Evolutionary conservation across 192 early-diverging fungal genomes (phyloP).

Genomic region (Funneliformis mosseae): DNA sequence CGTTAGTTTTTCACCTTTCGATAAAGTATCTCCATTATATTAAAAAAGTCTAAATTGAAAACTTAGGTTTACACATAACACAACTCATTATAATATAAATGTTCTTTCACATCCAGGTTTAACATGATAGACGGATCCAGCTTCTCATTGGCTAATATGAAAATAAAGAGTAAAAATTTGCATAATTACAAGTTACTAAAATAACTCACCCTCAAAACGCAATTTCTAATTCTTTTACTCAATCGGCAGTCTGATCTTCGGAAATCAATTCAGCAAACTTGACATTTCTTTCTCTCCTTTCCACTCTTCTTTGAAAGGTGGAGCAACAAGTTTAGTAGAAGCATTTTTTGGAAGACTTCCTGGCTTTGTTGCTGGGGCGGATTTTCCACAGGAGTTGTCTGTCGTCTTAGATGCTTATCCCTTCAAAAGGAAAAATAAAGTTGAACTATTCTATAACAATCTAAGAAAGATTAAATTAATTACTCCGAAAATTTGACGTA

Average conservation of each 20-base stretch:
- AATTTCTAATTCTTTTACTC: slow-evolving; percentile 81
- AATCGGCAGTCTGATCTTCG: slow-evolving; percentile 61
- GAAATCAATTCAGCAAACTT: slow-evolving; percentile 65
- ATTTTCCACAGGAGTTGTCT: slow-evolving; percentile 37
- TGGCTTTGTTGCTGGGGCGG: slow-evolving; percentile 32
- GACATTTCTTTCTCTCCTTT: slow-evolving; percentile 52
- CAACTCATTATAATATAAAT: slow-evolving; percentile 24
- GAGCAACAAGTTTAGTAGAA: slow-evolving; percentile 34
- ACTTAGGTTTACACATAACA: neutral
- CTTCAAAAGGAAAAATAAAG: slow-evolving; percentile 11
- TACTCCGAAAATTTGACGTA: slow-evolving; percentile 2
- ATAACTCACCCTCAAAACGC: slow-evolving; percentile 67
- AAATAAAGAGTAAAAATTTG: neutral
- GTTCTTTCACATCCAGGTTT: slow-evolving; percentile 96
- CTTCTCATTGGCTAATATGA: slow-evolving; percentile 63
- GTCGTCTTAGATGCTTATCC: slow-evolving; percentile 35
- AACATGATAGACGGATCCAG: slow-evolving; percentile 58
- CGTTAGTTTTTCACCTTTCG: slow-evolving; percentile 59
- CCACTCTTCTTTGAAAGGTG: slow-evolving; percentile 45
- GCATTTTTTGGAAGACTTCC: slow-evolving; percentile 29
- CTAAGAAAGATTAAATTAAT: neutral
- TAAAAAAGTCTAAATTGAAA: slow-evolving; percentile 61
- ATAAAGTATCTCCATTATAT: slow-evolving; percentile 73
- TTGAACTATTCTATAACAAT: neutral
- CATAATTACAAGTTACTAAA: neutral